phyloP scores from a whole-genome alignment of 805 yeast genomes.

The Yarrowia yakushimensis region DNA sequence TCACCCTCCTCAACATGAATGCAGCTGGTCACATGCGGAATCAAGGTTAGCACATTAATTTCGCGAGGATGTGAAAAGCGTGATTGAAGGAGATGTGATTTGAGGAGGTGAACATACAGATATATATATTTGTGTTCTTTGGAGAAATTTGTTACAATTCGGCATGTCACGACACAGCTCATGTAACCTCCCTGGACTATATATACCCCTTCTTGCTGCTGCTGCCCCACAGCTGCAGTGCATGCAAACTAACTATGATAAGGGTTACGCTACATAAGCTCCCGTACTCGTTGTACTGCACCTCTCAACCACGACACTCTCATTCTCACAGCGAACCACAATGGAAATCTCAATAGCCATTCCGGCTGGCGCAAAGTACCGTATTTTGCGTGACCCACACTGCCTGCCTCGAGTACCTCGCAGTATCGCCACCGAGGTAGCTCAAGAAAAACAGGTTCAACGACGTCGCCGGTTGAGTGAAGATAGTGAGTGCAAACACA shows the following conservation, averaged over 20 bases:
- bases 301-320: not conserved
- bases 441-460: constrained; percentile 28
- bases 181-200: not conserved
- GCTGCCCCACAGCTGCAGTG: not conserved
- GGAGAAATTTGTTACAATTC: too few species aligned
- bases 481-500: constrained; percentile 25
- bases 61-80: too few species aligned
- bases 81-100: too few species aligned
- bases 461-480: constrained; percentile 29
- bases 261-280: constrained; percentile 13
- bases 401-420: constrained; percentile 31
- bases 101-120: too few species aligned
- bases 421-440: constrained; percentile 27
- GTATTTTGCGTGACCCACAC: constrained; percentile 33
- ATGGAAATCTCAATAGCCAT: constrained; percentile 27
- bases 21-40: too few species aligned
- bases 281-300: not conserved
- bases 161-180: not conserved
- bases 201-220: not conserved
- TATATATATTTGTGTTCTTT: too few species aligned
- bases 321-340: too few species aligned
- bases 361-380: constrained; percentile 32
- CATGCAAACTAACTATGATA: constrained; percentile 22
- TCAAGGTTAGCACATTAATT: too few species aligned
- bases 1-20: too few species aligned